Conservation (phyloP, 2,329 filamentous ascomycete genomes). For the Botrytis deweyae region DNA sequence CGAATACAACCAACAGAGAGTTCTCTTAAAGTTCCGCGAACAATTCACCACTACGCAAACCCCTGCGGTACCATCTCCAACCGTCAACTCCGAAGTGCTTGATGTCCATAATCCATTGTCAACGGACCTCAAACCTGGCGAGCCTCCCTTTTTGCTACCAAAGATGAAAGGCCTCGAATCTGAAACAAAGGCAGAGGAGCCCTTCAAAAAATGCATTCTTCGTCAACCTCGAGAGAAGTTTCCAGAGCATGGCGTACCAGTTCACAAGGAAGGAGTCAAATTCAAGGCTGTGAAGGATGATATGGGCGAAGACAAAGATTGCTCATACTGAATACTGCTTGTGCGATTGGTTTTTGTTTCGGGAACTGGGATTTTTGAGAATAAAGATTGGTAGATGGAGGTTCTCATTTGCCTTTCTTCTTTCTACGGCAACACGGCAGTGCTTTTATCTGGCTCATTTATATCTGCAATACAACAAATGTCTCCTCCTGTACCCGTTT, state of each 20-base stretch:
- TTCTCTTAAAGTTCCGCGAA: background rate
- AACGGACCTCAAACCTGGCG: background rate
- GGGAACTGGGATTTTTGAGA: background rate
- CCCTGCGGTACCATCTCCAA: background rate
- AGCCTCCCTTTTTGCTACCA: background rate
- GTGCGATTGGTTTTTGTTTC: background rate
- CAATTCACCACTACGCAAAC: background rate
- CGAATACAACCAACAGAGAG: background rate
- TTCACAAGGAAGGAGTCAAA: background rate
- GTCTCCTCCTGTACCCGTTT: rapidly evolving
- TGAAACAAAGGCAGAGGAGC: background rate
- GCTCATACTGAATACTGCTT: background rate
- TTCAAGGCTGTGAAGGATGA: background rate
- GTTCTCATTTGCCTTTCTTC: background rate
- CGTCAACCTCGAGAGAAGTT: background rate
- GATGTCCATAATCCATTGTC: background rate
- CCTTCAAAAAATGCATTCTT: background rate
- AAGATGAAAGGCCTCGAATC: background rate
- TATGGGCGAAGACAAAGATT: background rate
- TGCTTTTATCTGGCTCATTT: background rate
- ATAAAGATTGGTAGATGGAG: background rate
- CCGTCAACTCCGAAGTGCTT: background rate
- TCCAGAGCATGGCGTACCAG: background rate
- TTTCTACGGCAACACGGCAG: background rate
- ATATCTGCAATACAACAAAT: background rate